Base-by-base conservation (phyloP, 352 stramenopile genomes). In the Pythium aristosporum region DNA sequence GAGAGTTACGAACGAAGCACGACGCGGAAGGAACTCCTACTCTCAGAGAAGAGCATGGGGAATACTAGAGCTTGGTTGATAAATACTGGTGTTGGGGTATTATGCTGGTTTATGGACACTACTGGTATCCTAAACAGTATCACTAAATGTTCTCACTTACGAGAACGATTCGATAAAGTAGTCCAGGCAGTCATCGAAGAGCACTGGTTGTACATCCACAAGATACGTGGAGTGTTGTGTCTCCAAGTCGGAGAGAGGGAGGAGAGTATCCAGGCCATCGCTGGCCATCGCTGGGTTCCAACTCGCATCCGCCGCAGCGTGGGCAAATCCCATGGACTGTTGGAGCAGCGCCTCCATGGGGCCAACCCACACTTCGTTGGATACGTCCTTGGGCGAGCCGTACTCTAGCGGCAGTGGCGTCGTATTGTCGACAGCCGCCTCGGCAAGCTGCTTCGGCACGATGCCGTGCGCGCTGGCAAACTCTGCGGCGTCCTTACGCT, bases 151-250 rank as follows among this genome's bases (percentile, higher is more conserved):
- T 18, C 9, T 46, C 11, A 16, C 3, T 67, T 50, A 66, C 41
- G 49, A 43, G 20, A 75, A 46, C 18, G 57, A 65, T 43, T 72
- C 64, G 46, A 75, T 72, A 16, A 75, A 61, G 59, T 65, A 72
- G 53, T 75, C 60, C 42, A 75, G 46, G 47, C 68, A 75, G 20
- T 72, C 68, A 46, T 75, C 68, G 20, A 75, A 50, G 46, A 58
- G 62, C 39, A 65, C 58, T 23, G 57, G 57, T 36, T 63, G 57
- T 20, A 47, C 37, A 23, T 65, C 58, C 47, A 57, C 34, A 5
- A n/a, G n/a, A 25, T 57, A 23, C 15, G 32, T 20, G 20, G 48
- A 30, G 11, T 39, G 34, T 41, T 44, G 57, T 11, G 49, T 44
- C 15, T 75, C 68, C 30, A 61, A 6, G 15, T 72, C 68, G 28